phyloP scores from a whole-genome alignment of 2,329 filamentous ascomycete species.

The Fusarium succisae region DNA sequence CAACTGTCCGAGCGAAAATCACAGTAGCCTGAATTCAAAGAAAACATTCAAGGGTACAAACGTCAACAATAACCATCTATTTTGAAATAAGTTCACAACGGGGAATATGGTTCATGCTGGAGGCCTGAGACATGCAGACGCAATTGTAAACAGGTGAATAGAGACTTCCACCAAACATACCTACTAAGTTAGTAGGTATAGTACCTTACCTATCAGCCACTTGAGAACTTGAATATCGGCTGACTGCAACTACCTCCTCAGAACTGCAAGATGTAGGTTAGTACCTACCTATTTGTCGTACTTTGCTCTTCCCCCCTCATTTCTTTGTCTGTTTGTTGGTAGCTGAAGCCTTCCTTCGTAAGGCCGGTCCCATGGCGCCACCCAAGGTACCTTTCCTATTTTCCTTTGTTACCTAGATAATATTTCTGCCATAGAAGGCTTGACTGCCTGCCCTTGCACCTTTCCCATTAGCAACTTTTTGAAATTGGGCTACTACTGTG shows the following conservation, averaged over 20 bases:
- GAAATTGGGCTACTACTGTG: background rate
- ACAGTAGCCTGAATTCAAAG: background rate
- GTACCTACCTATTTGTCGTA: background rate
- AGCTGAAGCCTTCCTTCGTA: background rate
- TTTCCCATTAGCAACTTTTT: background rate
- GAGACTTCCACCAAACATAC: background rate
- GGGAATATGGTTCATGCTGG: background rate
- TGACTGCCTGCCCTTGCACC: background rate
- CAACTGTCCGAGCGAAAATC: background rate
- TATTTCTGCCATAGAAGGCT: background rate
- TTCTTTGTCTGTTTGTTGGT: constrained; percentile 12
- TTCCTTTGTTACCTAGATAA: background rate
- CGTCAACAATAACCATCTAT: background rate
- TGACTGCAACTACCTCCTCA: constrained; percentile 7
- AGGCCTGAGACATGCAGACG: background rate
- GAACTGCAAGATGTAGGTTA: background rate
- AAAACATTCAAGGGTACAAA: background rate
- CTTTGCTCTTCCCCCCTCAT: background rate
- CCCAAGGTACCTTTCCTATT: background rate
- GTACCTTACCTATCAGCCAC: background rate
- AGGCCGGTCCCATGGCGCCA: background rate
- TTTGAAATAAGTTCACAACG: background rate
- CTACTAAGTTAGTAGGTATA: too few species aligned
- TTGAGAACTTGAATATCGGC: constrained; percentile 4
- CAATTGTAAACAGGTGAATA: background rate